Evolutionary conservation across 345 rosid species (phyloP), one percentile per base, ranked within the genome.

Genomic region (Mallotus nudiflorus): DNA sequence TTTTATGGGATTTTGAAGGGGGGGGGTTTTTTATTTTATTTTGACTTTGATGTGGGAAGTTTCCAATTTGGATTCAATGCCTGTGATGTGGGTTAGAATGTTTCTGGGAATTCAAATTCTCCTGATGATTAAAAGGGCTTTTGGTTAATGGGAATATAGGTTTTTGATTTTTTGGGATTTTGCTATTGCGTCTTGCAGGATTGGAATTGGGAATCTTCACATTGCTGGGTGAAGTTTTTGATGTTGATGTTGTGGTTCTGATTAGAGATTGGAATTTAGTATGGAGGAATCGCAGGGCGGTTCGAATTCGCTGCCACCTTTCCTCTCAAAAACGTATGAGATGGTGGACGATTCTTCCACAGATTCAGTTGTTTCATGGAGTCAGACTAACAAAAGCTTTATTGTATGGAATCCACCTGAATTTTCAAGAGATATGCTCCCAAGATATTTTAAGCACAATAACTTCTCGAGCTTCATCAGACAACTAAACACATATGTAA

Each of bases 401-500:
- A 70, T 87, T 20, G 99, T 92, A 52, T 83, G 82, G 91, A 85
- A 87, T 78, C 96, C 93, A 0, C 88, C 84, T 0, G 97, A 91
- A 66, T 91, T 96, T 61, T 79, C 97, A 0, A 77, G 83, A 71
- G 91, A 76, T 53, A 82, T 96, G 79, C 89, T 96, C 75, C 99
- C 99, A 0, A 92, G 62, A 69, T 96, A 83, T 83, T 96, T 96
- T 61, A 92, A 95, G 76, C 99, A 92, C 72, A 92, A 78, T 75
- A 92, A 95, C 62, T 95, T 92, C 80, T 90, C 99, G 0, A 95
- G 99, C 77, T 95, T 95, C 78, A 89, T 92, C 81, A 89, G 98
- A 42, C 99, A 96, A 86, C 98, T 96, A 46, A 96, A 96, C 60
- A 92, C 97, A 75, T 91, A 91, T 81, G 97, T 91, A 83, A 86